These are phyloP conservation scores for Arthromyces matolae DNA, from an alignment of 768 basidiomycete genomes.

Conservation along the genomic window DNA sequence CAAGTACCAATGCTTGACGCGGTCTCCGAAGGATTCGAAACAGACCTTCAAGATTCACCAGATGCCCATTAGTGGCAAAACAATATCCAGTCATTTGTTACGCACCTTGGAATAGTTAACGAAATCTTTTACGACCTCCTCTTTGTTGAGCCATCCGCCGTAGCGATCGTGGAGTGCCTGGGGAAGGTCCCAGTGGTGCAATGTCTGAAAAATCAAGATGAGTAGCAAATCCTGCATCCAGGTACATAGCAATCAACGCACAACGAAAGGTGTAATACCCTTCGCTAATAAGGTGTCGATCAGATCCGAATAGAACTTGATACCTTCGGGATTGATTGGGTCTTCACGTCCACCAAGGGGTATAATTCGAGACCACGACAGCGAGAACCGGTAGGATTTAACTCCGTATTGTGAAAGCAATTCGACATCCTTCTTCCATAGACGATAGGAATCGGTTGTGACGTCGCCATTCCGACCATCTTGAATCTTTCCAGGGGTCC, in stretches of 20 bases:
- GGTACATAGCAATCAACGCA: constrained; percentile 18
- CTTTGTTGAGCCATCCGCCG: constrained; percentile 71
- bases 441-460: constrained; percentile 67
- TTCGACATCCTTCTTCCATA: constrained; percentile 65
- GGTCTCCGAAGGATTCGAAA: constrained; percentile 71
- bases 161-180: constrained; percentile 71
- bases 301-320: constrained; percentile 65
- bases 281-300: constrained; percentile 63
- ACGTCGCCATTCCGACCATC: constrained; percentile 67
- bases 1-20: constrained; percentile 67
- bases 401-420: constrained; percentile 62
- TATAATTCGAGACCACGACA: constrained; percentile 74
- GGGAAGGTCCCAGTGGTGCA: constrained; percentile 81
- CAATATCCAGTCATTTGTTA: constrained; percentile 15
- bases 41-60: constrained; percentile 51
- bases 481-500: constrained; percentile 60
- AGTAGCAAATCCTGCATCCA: background rate
- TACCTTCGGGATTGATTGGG: constrained; percentile 66
- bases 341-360: constrained; percentile 71
- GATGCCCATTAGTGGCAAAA: too few species aligned
- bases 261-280: constrained; percentile 66
- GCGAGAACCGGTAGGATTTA: constrained; percentile 72
- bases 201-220: constrained; percentile 40
- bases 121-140: constrained; percentile 66
- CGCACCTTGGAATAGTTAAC: constrained; percentile 52